Evolutionary conservation across 305 asterid species (phyloP).

Genomic region (Caryopteris hybrid): DNA sequence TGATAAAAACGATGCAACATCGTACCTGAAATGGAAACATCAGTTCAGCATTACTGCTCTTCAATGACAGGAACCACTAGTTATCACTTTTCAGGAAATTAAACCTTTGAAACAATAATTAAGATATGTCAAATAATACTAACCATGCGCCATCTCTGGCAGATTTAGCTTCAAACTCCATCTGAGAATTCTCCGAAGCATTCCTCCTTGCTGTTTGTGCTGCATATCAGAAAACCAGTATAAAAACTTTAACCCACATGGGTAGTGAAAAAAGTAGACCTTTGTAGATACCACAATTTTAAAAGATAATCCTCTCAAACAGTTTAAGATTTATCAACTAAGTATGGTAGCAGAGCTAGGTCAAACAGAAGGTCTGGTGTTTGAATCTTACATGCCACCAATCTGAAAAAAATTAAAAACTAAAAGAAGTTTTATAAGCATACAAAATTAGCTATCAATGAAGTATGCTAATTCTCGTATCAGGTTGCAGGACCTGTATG

Average conservation of each 20-base stretch:
- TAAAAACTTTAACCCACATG: neutral
- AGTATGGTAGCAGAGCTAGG: neutral
- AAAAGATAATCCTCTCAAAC: neutral
- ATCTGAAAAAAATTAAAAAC: neutral
- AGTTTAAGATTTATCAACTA: neutral
- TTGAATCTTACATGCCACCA: neutral
- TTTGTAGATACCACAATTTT: neutral
- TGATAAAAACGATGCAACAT: constrained; percentile 71
- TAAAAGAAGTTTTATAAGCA: too few relatives aligned
- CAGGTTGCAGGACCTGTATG: neutral
- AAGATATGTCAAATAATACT: constrained; percentile 23
- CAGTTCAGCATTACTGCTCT: constrained; percentile 7
- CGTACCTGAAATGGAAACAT: constrained; percentile 58
- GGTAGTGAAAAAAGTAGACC: neutral
- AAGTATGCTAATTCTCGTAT: neutral
- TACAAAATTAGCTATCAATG: neutral
- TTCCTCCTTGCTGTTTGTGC: constrained; percentile 54
- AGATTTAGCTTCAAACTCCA: constrained; percentile 98
- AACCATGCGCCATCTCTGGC: constrained; percentile 99
- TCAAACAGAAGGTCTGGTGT: neutral
- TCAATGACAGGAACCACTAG: constrained; percentile 2
- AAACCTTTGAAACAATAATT: neutral
- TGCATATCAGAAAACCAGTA: constrained; percentile 19
- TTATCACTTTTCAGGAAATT: neutral
- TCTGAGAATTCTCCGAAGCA: constrained; percentile 53